These are phyloP conservation scores for Yamadazyma friedrichii DNA, from an alignment of 1,139 yeast genomes.

Conservation along the genomic window DNA sequence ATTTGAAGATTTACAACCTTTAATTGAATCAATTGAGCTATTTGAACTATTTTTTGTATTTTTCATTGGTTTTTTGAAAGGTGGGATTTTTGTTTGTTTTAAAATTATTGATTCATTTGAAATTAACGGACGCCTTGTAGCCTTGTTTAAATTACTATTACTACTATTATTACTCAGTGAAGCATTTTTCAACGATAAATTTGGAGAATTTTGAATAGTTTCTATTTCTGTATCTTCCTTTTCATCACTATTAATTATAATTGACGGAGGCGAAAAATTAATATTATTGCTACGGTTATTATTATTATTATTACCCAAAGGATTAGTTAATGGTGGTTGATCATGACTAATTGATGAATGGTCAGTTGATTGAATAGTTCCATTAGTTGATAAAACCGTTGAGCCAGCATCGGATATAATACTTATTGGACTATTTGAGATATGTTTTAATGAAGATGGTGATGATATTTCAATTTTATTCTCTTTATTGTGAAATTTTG, in stretches of 20 bases:
- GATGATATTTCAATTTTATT: conserved; percentile 10
- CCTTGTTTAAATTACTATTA: conserved; percentile 3
- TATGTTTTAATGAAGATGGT: conserved; percentile 11
- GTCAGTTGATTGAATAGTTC: conserved; percentile 34
- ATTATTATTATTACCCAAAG: not conserved
- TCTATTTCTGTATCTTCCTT: conserved; percentile 12
- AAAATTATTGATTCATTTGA: conserved; percentile 30
- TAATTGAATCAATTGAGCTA: not conserved
- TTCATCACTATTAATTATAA: conserved; percentile 20
- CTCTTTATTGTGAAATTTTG: conserved; percentile 6
- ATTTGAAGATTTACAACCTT: conserved; percentile 2
- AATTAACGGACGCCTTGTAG: conserved; percentile 26
- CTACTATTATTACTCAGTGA: conserved; percentile 3
- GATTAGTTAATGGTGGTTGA: conserved; percentile 4
- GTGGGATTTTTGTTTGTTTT: conserved; percentile 30
- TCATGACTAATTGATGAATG: conserved; percentile 28
- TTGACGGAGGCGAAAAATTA: conserved; percentile 18
- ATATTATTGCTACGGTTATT: not conserved
- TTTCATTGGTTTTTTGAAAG: conserved; percentile 2
- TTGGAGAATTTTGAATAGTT: conserved; percentile 13
- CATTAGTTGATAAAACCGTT: conserved; percentile 28
- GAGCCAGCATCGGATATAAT: conserved; percentile 29
- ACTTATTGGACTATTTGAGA: conserved; percentile 29
- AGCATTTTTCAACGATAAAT: conserved; percentile 7
- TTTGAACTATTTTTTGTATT: not conserved